Evolutionary conservation across 768 basidiomycete genomes (phyloP), one percentile per base, ranked within the genome.

Genomic region (Suillus decipiens): DNA sequence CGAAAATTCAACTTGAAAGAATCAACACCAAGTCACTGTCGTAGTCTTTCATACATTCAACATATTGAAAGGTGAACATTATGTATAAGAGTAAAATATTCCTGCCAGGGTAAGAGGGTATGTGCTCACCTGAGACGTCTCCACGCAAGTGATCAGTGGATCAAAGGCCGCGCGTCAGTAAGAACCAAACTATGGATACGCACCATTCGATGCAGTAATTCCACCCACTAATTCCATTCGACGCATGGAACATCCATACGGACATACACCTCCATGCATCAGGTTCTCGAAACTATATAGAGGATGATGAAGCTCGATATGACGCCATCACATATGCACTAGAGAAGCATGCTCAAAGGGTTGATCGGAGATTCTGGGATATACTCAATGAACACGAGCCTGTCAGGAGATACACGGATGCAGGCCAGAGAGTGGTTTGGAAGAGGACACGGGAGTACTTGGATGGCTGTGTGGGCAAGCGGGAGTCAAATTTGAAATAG

Each of bases 231-330:
- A 17, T 43, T 66, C 64, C 67, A 65, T 54, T 76, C 77, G 2
- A 78, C 53, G 48, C 50, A 85, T 62, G 7, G 65, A 69, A 74
- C 79, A 78, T 22, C 78, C 79, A 60, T 82, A 74, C 9, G 76
- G 72, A 24, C 59, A 64, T 36, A 74, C 63, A 5, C 73, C 71
- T 4, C 73, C 71, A 37, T 63, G 69, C 53, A 84, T 64, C 33
- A 86, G 71, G 28, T 75, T 64, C 3, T 64, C 64, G 14, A 85
- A 68, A 65, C 82, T 77, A 60, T 69, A 60, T 11, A 65, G 51
- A 15, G 77, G 71, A 63, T 83, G 71, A 64, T 82, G 75, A 51
- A 85, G 58, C 67, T 86, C 84, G 12, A 86, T 65, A 12, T 65
- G 14, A 68, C 50, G 15, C 83, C 84, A 7, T 67, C 62, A 56